Conservation (phyloP, 108 stramenopile genomes). For the Skeletonema tropicum region DNA sequence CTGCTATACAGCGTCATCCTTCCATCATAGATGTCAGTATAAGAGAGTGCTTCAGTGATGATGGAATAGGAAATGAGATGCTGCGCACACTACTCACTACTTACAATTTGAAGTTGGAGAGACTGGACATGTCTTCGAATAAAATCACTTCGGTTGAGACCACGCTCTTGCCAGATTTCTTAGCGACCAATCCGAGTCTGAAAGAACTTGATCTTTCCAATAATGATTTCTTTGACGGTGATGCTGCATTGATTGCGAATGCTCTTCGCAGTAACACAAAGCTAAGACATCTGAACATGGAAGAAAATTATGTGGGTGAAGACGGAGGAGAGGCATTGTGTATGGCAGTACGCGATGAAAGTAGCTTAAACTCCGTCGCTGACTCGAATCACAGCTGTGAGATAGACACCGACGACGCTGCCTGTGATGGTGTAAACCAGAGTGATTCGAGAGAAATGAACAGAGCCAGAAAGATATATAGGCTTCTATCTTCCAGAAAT, state of each 20-base stretch:
- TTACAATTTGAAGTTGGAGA: neutral
- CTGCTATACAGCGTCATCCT: neutral
- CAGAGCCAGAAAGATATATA: too few relatives aligned
- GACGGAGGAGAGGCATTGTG: neutral
- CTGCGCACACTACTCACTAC: neutral
- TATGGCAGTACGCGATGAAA: neutral
- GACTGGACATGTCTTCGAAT: neutral
- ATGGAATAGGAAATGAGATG: neutral
- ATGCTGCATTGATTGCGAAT: neutral
- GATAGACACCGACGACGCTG: too few relatives aligned
- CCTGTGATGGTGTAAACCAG: too few relatives aligned
- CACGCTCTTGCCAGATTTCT: neutral
- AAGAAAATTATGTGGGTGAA: too few relatives aligned
- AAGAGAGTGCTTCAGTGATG: neutral
- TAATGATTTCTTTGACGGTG: neutral
- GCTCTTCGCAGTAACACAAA: neutral
- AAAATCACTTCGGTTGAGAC: neutral
- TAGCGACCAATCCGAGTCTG: neutral
- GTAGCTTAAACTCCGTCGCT: neutral
- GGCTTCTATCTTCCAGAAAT: too few relatives aligned
- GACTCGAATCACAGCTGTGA: constrained; percentile 8
- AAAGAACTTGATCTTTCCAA: neutral
- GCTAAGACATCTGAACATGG: neutral
- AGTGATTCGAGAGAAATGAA: too few relatives aligned
- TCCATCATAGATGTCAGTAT: too few relatives aligned